These are phyloP conservation scores for Haplosporangium sp. DNA, from an alignment of 371 early-diverging fungal genomes.

Conservation along the genomic window DNA sequence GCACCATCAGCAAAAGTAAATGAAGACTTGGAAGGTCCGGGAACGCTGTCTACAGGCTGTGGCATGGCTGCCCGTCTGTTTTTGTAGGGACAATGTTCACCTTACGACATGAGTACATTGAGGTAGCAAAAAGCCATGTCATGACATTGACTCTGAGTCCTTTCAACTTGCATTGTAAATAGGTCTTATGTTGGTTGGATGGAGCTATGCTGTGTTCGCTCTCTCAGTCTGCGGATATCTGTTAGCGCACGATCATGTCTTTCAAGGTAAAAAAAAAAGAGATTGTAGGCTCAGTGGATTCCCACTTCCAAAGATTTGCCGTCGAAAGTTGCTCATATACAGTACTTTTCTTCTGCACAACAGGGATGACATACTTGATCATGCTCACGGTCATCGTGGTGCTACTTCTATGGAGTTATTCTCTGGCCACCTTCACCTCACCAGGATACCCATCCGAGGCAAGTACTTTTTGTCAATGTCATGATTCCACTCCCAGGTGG, in stretches of 20 bases:
- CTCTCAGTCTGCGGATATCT: conserved; percentile 41
- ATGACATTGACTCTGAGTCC: no score
- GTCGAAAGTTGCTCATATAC: background rate
- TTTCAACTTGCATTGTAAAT: background rate
- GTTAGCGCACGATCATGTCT: conserved; percentile 23
- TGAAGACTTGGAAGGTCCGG: conserved; percentile 34
- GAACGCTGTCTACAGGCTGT: conserved; percentile 23
- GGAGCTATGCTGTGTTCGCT: conserved; percentile 43
- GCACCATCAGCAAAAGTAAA: background rate
- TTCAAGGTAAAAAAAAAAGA: conserved; percentile 30
- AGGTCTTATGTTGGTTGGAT: conserved; percentile 32
- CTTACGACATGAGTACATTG: no score
- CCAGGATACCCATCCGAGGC: conserved; percentile 55
- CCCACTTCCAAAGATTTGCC: background rate
- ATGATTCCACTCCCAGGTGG: no score
- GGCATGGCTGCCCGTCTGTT: conserved; percentile 40
- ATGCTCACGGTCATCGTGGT: conserved; percentile 31
- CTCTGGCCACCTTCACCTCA: conserved; percentile 34
- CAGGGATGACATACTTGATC: conserved; percentile 44
- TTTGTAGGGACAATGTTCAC: conserved; percentile 23
- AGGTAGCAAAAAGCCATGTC: no score
- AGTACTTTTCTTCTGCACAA: background rate
- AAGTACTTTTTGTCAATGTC: background rate
- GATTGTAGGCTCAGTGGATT: background rate
- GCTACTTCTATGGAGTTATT: conserved; percentile 54